These are phyloP conservation scores for Linnemannia exigua DNA, from an alignment of 192 early-diverging fungal species.

Conservation along the genomic window DNA sequence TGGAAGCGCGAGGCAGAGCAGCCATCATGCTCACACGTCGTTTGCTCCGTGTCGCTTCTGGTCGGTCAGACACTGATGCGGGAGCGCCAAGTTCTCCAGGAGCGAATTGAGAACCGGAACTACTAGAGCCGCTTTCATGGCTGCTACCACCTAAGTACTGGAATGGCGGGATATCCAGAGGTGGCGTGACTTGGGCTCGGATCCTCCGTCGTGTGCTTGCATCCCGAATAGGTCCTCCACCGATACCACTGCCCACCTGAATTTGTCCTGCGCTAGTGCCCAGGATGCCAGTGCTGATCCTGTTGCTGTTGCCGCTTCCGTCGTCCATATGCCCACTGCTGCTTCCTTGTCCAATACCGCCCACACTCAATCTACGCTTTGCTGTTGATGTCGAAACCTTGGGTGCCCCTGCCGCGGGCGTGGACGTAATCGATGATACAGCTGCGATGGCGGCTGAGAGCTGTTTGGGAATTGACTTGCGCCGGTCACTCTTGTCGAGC, in stretches of 20 bases:
- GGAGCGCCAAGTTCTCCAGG: background rate
- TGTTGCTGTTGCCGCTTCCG: background rate
- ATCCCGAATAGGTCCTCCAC: background rate
- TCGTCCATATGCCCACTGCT: background rate
- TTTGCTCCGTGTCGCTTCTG: background rate
- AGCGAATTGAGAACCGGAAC: background rate
- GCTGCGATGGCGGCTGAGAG: background rate
- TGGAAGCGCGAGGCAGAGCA: background rate
- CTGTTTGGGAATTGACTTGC: background rate
- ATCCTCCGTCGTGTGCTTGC: conserved; percentile 4
- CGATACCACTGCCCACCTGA: background rate
- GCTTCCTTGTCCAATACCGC: background rate
- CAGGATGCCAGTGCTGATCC: no score
- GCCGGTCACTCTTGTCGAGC: background rate
- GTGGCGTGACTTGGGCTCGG: background rate
- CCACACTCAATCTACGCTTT: background rate
- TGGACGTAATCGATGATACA: background rate
- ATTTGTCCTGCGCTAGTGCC: background rate
- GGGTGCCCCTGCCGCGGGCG: background rate
- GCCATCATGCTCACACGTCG: conserved; percentile 3
- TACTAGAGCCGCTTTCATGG: background rate
- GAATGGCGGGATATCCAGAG: background rate
- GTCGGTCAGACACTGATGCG: background rate
- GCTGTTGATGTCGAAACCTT: background rate
- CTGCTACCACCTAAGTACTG: background rate